Conservation (phyloP, 371 early-diverging fungal genomes). For the Rhizomucor miehei region DNA sequence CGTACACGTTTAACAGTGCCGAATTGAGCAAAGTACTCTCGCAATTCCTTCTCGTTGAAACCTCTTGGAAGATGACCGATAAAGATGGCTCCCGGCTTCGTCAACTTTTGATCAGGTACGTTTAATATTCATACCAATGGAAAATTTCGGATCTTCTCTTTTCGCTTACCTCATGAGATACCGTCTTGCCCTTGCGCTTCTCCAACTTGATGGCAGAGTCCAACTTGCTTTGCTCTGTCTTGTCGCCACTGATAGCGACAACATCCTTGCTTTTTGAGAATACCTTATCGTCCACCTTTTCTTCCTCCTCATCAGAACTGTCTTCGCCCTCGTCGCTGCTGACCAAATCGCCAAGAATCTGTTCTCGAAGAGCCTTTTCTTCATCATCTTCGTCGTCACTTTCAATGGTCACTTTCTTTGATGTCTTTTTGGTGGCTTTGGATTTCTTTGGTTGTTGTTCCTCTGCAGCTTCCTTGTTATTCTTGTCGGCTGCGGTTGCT, state of each 20-base stretch:
- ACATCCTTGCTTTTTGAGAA: slow-evolving; percentile 50
- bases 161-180: not conserved
- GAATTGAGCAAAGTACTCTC: slow-evolving; percentile 88
- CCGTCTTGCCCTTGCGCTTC: slow-evolving; percentile 35
- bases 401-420: not conserved
- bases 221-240: slow-evolving; percentile 33
- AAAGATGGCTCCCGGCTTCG: slow-evolving; percentile 72
- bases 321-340: slow-evolving; percentile 37
- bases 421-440: not conserved
- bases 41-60: slow-evolving; percentile 93
- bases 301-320: slow-evolving; percentile 30
- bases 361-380: slow-evolving; percentile 38
- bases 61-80: slow-evolving; percentile 93
- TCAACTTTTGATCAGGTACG: slow-evolving; percentile 8
- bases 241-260: slow-evolving; percentile 36
- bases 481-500: slow-evolving; percentile 4
- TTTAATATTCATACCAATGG: not conserved
- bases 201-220: slow-evolving; percentile 32
- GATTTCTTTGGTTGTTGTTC: not conserved
- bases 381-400: slow-evolving; percentile 31
- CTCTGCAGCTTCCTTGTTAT: slow-evolving; percentile 10
- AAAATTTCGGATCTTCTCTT: not conserved
- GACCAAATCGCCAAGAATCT: slow-evolving; percentile 47
- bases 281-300: slow-evolving; percentile 29
- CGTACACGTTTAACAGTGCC: slow-evolving; percentile 80